These are phyloP conservation scores for Auriscalpium microsporum DNA, from an alignment of 768 basidiomycete genomes.

Conservation along the genomic window DNA sequence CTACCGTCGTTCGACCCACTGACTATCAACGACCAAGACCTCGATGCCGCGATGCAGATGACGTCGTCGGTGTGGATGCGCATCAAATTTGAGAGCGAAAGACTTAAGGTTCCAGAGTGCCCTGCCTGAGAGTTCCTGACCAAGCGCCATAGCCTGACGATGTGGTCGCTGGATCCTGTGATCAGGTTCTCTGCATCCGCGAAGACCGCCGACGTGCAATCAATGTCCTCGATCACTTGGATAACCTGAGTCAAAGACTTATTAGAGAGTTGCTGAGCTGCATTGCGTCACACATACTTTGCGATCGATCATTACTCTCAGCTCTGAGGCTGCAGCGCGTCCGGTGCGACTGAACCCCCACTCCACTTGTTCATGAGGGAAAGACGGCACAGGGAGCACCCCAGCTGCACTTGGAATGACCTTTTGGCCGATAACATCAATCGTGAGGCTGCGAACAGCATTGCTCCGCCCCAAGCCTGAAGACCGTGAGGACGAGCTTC, in stretches of 20 bases:
- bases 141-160: constrained; percentile 77
- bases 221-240: constrained; percentile 69
- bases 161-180: constrained; percentile 74
- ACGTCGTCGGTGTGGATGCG: constrained; percentile 70
- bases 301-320: constrained; percentile 56
- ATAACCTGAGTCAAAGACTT: constrained; percentile 39
- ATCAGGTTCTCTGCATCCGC: constrained; percentile 66
- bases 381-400: constrained; percentile 45
- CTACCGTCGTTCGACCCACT: constrained; percentile 84
- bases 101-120: constrained; percentile 16
- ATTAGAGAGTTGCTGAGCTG: neutral
- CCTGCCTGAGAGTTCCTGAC: constrained; percentile 27
- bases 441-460: constrained; percentile 41
- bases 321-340: constrained; percentile 36
- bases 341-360: constrained; percentile 43
- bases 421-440: constrained; percentile 51
- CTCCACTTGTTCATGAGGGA: constrained; percentile 60
- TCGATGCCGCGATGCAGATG: constrained; percentile 59
- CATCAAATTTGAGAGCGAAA: constrained; percentile 60
- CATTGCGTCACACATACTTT: constrained; percentile 32
- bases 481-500: neutral
- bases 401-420: constrained; percentile 58
- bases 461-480: constrained; percentile 41
- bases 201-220: constrained; percentile 68
- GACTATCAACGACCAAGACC: constrained; percentile 74